Evolutionary conservation across 352 stramenopile species (phyloP).

Genomic region (Peronospora farinosa): DNA sequence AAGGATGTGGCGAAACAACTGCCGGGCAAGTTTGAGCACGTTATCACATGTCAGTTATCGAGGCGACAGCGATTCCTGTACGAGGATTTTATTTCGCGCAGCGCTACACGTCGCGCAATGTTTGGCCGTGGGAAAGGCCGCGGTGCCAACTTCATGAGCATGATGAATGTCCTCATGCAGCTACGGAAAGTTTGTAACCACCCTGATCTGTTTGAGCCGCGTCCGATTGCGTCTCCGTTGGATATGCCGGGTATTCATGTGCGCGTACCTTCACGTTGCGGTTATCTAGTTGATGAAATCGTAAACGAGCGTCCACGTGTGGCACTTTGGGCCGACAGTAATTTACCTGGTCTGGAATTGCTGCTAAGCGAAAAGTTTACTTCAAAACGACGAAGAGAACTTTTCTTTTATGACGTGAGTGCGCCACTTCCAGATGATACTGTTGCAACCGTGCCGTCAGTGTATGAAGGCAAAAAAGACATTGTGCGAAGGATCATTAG

Average conservation of each 20-base stretch:
- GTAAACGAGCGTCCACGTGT: constrained; percentile 30
- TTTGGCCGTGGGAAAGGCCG: constrained; percentile 80
- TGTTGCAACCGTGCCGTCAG: constrained; percentile 8
- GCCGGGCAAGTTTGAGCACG: constrained; percentile 95
- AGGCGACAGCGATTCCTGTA: constrained; percentile 95
- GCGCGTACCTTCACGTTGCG: constrained; percentile 31
- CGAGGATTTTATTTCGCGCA: constrained; percentile 97
- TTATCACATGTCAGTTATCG: constrained; percentile 92
- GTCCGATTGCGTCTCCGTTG: constrained; percentile 95
- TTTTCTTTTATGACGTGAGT: constrained; percentile 48
- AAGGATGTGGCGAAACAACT: constrained; percentile 97
- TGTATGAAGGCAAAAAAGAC: constrained; percentile 34
- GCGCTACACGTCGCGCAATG: constrained; percentile 90
- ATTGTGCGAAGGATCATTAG: constrained; percentile 28
- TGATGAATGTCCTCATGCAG: constrained; percentile 99
- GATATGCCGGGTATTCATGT: constrained; percentile 47
- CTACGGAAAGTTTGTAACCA: constrained; percentile 97
- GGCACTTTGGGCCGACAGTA: constrained; percentile 35
- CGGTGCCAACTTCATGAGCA: constrained; percentile 90
- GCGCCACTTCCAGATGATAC: constrained; percentile 27
- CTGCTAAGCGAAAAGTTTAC: constrained; percentile 22
- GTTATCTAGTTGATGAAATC: constrained; percentile 41
- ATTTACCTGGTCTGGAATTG: constrained; percentile 46
- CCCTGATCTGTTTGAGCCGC: constrained; percentile 96
- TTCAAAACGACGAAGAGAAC: constrained; percentile 27